Conservation (phyloP, 1,284 basidiomycete genomes). For the Ganoderma sinense region DNA sequence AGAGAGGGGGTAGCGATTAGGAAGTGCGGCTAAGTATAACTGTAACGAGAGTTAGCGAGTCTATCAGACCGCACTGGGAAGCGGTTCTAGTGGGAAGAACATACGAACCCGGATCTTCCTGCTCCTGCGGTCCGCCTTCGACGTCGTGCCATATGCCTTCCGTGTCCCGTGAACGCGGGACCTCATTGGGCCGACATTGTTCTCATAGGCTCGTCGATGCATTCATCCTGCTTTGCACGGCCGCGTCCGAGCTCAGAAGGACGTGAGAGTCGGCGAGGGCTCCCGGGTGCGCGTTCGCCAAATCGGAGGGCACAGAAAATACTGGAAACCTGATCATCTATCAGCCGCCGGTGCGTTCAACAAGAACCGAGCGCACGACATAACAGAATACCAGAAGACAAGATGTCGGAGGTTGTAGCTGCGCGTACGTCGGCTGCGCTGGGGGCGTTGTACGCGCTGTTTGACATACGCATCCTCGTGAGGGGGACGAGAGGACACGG, state of each 20-base stretch:
- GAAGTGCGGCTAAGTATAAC: slow-evolving; percentile 13
- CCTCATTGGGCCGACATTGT: slow-evolving; percentile 2
- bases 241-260: slow-evolving; percentile 1
- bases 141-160: slow-evolving; percentile 4
- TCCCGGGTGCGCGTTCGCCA: slow-evolving; percentile 15
- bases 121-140: slow-evolving; percentile 6
- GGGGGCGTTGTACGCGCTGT: slow-evolving; percentile 10
- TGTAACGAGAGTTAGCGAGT: slow-evolving; percentile 24
- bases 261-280: slow-evolving; percentile 11
- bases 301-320: slow-evolving; percentile 11
- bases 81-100: background rate
- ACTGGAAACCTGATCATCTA: slow-evolving; percentile 13
- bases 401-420: slow-evolving; percentile 18
- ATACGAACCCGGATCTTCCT: background rate
- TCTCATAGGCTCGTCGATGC: background rate
- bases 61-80: slow-evolving; percentile 21
- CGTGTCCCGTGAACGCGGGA: slow-evolving; percentile 6
- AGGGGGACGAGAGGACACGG: background rate
- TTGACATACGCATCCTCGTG: slow-evolving; percentile 19
- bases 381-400: slow-evolving; percentile 26
- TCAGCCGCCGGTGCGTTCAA: slow-evolving; percentile 11
- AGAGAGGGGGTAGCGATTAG: background rate
- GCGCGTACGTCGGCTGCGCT: slow-evolving; percentile 4
- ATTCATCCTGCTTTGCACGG: slow-evolving; percentile 2
- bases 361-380: slow-evolving; percentile 19